Conservation (phyloP, 345 rosid species). For the Raphanus sativus region DNA sequence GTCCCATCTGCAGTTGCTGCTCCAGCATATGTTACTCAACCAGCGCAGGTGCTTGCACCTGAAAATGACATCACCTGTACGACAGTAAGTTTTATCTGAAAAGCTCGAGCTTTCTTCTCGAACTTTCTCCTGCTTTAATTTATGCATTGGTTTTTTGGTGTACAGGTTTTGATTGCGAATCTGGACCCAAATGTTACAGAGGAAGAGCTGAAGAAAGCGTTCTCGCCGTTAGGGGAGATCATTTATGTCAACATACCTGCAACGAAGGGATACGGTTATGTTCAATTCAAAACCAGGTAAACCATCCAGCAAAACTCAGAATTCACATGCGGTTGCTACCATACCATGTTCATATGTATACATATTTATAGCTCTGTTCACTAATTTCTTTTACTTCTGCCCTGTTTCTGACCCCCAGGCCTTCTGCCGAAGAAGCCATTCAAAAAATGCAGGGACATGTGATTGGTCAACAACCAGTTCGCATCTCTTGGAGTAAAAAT, state of each 20-base stretch:
- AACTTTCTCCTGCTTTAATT: slow-evolving; percentile 14
- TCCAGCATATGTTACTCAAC: not conserved
- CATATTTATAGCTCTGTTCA: slow-evolving; percentile 3
- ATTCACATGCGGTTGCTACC: slow-evolving; percentile 13
- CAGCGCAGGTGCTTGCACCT: slow-evolving; percentile 15
- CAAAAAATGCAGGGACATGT: slow-evolving; percentile 85
- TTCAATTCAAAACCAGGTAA: slow-evolving; percentile 77
- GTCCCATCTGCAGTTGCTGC: not conserved
- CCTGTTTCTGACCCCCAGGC: slow-evolving; percentile 39
- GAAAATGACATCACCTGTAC: slow-evolving; percentile 78
- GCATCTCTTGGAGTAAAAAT: slow-evolving; percentile 78
- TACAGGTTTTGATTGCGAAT: slow-evolving; percentile 75
- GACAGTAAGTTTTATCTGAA: slow-evolving; percentile 56
- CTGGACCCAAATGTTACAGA: slow-evolving; percentile 84
- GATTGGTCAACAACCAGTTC: slow-evolving; percentile 87
- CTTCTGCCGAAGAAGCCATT: slow-evolving; percentile 90
- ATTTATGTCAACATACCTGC: slow-evolving; percentile 77
- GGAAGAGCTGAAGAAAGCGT: slow-evolving; percentile 77
- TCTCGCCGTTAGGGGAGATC: slow-evolving; percentile 74
- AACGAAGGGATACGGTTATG: slow-evolving; percentile 86
- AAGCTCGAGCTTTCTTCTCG: not conserved
- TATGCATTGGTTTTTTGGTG: slow-evolving; percentile 31
- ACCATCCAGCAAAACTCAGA: slow-evolving; percentile 4
- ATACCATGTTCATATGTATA: not conserved
- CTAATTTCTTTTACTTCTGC: not conserved